Percentiles rank a stretch among this genome's conserved stretches.
Evolutionary conservation across 2,329 filamentous ascomycete species (phyloP).

Genomic region (Sclerotinia trifoliorum): DNA sequence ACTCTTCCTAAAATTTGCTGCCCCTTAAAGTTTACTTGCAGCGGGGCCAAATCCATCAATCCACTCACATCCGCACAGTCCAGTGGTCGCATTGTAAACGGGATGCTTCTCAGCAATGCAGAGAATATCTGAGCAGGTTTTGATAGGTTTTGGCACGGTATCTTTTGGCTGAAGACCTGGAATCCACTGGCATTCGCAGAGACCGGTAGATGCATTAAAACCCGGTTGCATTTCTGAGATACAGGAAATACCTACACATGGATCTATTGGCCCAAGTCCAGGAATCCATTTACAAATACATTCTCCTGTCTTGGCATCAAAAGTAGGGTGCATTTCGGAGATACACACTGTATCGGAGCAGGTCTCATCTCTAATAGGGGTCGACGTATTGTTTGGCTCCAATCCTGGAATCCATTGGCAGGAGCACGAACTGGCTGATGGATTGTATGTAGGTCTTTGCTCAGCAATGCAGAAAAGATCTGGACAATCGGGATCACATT

Average conservation of each 20-base stretch:
- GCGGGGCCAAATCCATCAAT: slow-evolving; percentile 21
- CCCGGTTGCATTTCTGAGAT: slow-evolving; percentile 24
- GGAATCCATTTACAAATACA: slow-evolving; percentile 30
- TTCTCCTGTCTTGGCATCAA: slow-evolving; percentile 1
- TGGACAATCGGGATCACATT: slow-evolving; percentile 29
- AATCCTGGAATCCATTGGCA: slow-evolving; percentile 27
- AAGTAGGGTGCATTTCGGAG: slow-evolving; percentile 24
- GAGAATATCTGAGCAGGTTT: neutral
- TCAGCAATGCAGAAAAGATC: slow-evolving; percentile 29
- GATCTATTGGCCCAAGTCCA: slow-evolving; percentile 20
- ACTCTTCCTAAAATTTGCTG: neutral
- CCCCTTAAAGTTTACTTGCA: slow-evolving; percentile 1
- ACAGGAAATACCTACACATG: slow-evolving; percentile 23
- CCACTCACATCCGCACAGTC: slow-evolving; percentile 23
- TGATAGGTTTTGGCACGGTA: neutral
- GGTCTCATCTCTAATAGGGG: slow-evolving; percentile 1
- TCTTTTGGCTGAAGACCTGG: slow-evolving; percentile 12
- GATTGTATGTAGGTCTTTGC: slow-evolving; percentile 23
- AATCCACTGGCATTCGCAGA: slow-evolving; percentile 25
- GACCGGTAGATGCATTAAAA: slow-evolving; percentile 18
- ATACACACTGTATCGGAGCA: slow-evolving; percentile 29
- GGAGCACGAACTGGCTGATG: slow-evolving; percentile 25
- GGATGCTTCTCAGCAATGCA: slow-evolving; percentile 25
- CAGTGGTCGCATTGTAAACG: slow-evolving; percentile 19
- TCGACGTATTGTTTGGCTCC: slow-evolving; percentile 16